Conservation (phyloP, 768 basidiomycete species). For the Rhodotorula kratochvilovae region DNA sequence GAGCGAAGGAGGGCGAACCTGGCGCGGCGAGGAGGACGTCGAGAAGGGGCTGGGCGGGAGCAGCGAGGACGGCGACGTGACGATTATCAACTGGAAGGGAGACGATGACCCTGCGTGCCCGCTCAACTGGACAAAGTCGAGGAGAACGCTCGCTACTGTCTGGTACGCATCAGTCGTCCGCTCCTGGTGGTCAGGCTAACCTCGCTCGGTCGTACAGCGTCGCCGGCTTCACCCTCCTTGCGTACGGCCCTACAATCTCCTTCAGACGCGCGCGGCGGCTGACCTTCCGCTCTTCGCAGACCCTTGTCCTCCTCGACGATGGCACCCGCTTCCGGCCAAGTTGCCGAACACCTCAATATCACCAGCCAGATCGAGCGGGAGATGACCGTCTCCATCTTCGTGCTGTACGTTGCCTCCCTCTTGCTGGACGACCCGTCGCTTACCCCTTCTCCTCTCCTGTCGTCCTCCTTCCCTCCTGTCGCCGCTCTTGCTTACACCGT, state of each 20-base stretch:
- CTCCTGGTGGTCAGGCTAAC: too few relatives aligned
- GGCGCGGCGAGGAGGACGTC: background rate
- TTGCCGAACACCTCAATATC: conserved; percentile 59
- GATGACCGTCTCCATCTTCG: conserved; percentile 60
- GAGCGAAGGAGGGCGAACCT: background rate
- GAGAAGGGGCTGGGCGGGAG: conserved; percentile 8
- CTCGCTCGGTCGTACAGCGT: conserved; percentile 4
- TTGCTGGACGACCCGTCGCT: too few relatives aligned
- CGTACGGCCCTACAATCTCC: conserved; percentile 7
- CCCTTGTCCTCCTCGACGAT: conserved; percentile 71
- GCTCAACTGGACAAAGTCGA: conserved; percentile 23
- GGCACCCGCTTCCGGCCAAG: conserved; percentile 58
- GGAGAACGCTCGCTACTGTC: conserved; percentile 18
- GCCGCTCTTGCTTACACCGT: background rate
- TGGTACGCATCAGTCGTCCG: background rate
- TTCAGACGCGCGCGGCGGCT: too few relatives aligned
- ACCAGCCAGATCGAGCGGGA: conserved; percentile 54
- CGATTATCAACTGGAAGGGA: conserved; percentile 34
- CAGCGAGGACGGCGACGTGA: background rate
- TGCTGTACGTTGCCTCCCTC: conserved; percentile 45
- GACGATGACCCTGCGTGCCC: conserved; percentile 28
- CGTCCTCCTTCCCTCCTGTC: too few relatives aligned
- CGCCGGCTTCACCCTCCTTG: conserved; percentile 26
- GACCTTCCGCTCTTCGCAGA: background rate
- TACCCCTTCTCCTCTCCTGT: too few relatives aligned